phyloP scores from a whole-genome alignment of 2,329 filamentous ascomycete genomes.

The Fusarium buharicum region DNA sequence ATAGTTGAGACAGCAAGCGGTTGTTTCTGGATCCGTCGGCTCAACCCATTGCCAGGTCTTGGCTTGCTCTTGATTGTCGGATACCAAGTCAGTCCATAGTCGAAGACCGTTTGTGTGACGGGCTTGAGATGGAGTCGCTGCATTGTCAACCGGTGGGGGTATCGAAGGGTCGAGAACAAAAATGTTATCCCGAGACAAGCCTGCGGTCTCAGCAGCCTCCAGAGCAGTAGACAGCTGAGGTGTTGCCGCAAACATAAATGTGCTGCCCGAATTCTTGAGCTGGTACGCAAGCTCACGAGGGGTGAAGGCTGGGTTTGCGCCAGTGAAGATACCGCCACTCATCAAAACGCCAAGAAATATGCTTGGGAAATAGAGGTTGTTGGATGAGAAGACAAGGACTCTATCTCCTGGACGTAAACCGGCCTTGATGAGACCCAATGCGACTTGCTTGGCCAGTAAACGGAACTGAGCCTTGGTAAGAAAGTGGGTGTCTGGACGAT shows the following conservation, averaged over 20 bases:
- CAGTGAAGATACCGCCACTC: slow-evolving; percentile 81
- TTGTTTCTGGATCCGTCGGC: slow-evolving; percentile 59
- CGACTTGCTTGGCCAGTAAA: slow-evolving; percentile 76
- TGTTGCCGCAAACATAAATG: slow-evolving; percentile 71
- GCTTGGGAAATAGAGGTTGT: slow-evolving; percentile 76
- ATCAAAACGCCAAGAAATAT: slow-evolving; percentile 78
- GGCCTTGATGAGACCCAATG: slow-evolving; percentile 70
- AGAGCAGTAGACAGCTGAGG: slow-evolving; percentile 70
- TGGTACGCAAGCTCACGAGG: slow-evolving; percentile 79
- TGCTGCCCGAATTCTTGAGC: slow-evolving; percentile 74
- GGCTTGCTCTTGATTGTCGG: slow-evolving; percentile 53
- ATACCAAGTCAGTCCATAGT: slow-evolving; percentile 73
- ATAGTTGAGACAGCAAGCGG: slow-evolving; percentile 79
- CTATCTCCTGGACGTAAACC: slow-evolving; percentile 75
- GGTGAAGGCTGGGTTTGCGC: slow-evolving; percentile 75
- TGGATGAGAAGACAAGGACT: slow-evolving; percentile 78
- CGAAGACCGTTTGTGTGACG: slow-evolving; percentile 2
- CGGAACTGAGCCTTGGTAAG: slow-evolving; percentile 73
- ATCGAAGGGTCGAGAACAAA: slow-evolving; percentile 72
- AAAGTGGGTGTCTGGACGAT: slow-evolving; percentile 72
- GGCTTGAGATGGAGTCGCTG: slow-evolving; percentile 44
- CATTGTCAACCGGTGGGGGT: slow-evolving; percentile 2
- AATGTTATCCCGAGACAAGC: slow-evolving; percentile 64
- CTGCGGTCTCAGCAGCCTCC: slow-evolving; percentile 69
- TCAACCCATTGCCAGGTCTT: slow-evolving; percentile 70